Evolutionary conservation across 768 basidiomycete species (phyloP), one percentile per base, ranked within the genome.

Genomic region (Lentinula edodes): DNA sequence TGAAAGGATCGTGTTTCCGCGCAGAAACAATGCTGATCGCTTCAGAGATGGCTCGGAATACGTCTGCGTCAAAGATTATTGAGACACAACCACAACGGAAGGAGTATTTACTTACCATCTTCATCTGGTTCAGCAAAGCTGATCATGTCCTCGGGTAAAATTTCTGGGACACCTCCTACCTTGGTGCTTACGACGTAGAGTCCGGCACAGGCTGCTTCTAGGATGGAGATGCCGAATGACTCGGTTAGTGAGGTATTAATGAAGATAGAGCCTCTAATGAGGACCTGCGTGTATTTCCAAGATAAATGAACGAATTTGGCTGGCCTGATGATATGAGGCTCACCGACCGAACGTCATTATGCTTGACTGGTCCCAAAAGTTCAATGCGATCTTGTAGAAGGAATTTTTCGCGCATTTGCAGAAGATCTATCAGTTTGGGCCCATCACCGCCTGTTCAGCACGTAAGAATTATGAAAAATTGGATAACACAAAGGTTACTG

Each of bases 221-320:
- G 82, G 65, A 96, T 95, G n/a, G 91, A 92, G 65, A 96, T 98
- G 0, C 97, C 96, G 66, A 98, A 99, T 0, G 97, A 85, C 71
- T 98, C 97, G 1, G 96, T 98, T 28, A 98, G 81, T 0, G 94
- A 95, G 0, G 97, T 95, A 69, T 95, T 97, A 78, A 99, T 80
- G 74, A 90, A 99, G 63, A 99, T 95, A 12, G 91, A 82, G 1
- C 95, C 97, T 46, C 86, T 86, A 6, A 80, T 78, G 10, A 99
- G 82, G n/a, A 97, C 87, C 93, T 95, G 65, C 13, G 34, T 0
- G 32, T 16, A 9, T 35, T 36, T 36, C 13, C 38, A 20, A 36
- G 15, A 16, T 35, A 20, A 35, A 1, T 16, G 13, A 34, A 34
- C 13, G 32, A 36, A 34, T 35, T 52, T 20, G 7, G 8, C 2